These are phyloP conservation scores for Paecilomyces variotii DNA, from an alignment of 2,329 filamentous ascomycete species.

Conservation along the genomic window DNA sequence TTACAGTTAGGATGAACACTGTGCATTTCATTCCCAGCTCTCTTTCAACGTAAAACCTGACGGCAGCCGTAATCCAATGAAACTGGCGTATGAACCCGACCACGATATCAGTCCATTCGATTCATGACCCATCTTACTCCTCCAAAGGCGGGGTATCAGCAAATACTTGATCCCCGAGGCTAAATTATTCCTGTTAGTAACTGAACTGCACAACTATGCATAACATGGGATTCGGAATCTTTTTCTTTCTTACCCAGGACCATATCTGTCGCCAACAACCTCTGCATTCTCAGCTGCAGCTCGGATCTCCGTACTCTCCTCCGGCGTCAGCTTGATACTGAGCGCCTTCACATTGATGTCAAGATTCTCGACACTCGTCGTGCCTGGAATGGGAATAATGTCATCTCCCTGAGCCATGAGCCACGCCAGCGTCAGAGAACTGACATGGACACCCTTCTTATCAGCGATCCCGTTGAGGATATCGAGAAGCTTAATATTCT, in stretches of 20 bases:
- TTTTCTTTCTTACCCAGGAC: conserved; percentile 3
- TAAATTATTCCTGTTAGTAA: not conserved
- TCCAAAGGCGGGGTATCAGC: not conserved
- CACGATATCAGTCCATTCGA: not conserved
- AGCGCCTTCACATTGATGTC: conserved; percentile 16
- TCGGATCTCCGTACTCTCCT: conserved; percentile 12
- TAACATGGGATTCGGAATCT: not conserved
- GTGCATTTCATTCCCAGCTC: too few species aligned
- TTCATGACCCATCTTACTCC: not conserved
- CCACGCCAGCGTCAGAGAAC: conserved; percentile 11
- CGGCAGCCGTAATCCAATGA: not conserved
- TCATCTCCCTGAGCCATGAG: conserved; percentile 5
- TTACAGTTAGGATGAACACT: too few species aligned
- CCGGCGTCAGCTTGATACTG: conserved; percentile 13
- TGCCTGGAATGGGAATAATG: conserved; percentile 19
- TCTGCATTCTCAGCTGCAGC: conserved; percentile 13
- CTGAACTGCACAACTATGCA: not conserved
- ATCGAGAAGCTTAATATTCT: conserved; percentile 44
- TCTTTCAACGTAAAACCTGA: too few species aligned
- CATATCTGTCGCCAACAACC: conserved; percentile 15
- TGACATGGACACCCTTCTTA: conserved; percentile 9
- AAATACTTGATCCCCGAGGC: not conserved
- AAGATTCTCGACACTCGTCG: conserved; percentile 16
- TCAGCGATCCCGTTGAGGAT: conserved; percentile 7
- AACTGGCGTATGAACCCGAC: not conserved